Evolutionary conservation across 2,329 filamentous ascomycete genomes (phyloP), one percentile per base, ranked within the genome.

Genomic region (Sclerotinia sclerotiorum): DNA sequence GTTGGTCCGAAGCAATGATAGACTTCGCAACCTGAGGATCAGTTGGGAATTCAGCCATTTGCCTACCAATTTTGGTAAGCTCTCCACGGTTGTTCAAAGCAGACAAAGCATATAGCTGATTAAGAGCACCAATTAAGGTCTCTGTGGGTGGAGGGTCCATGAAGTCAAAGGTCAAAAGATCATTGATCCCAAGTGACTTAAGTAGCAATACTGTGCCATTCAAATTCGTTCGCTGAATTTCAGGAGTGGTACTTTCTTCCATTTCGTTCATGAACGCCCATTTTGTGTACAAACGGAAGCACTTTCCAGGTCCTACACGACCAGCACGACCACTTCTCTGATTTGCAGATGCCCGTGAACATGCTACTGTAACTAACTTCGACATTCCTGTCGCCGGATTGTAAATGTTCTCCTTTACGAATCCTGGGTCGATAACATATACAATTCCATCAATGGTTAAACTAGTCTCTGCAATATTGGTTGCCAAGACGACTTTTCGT

Each of bases 391-490:
- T 97, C 0, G 90, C 88, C 0, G 94, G 90, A 71, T 97, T 97
- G 81, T 94, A 98, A 1, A 94, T 87, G 73, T 97, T 97, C 77
- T 98, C 93, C 79, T 99, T 99, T 71, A 95, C 93, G 72, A 96
- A 97, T 0, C 95, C 95, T 0, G 92, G 92, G 74, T 99, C 95
- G 69, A 98, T 97, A 48, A 98, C 95, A 77, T 96, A 97, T 11
- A 94, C 91, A 69, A 98, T 97, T 21, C 94, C 94, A 77, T 98
- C 94, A 69, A 99, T 97, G 0, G 95, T 99, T 76, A 99, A 81
- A 82, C 89, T 93, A 0, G 95, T 99, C 79, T 99, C 95, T 2
- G 95, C 95, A 78, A 99, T 98, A 77, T 99, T 99, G 2, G 95
- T 98, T 0, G 94, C 93, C 49, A 98, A 81, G 0, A 99, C 93